Base-by-base conservation (phyloP, 768 basidiomycete genomes). In the Mycena crocata region DNA sequence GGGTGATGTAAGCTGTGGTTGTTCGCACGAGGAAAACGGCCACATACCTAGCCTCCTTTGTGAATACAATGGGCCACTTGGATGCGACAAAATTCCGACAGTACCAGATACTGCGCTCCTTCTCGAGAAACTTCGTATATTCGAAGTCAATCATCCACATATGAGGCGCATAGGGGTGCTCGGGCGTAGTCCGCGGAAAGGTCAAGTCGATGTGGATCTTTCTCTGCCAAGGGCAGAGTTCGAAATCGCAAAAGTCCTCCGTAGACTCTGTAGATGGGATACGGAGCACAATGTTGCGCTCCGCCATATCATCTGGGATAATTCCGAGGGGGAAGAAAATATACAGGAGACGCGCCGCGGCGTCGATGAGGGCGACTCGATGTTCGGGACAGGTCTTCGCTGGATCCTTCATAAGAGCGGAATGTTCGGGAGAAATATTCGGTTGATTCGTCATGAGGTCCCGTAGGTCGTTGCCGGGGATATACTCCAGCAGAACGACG, bases 91-190 rank as follows among this genome's bases (percentile, higher is more conserved):
- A n/a, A n/a, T n/a, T n/a, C n/a, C n/a, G n/a, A n/a, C n/a, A n/a
- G n/a, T n/a, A n/a, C n/a, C n/a, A n/a, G n/a, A n/a, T n/a, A n/a
- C n/a, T n/a, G n/a, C n/a, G n/a, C n/a, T n/a, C n/a, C n/a, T 37
- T 15, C 35, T 37, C 15, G 40, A 9, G 34, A 32, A 51, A 51
- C 10, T 12, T 34, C 31, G 21, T 31, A 5, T n/a, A 14, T 55
- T 55, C 54, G 24, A 55, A 37, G n/a, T 55, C 54, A 21, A 55
- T 55, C 13, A 55, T 55, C 8, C 5, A 39, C 37, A 28, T 21
- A 14, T 21, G 34, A 19, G 54, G 54, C 5, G 35, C 5, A 24
- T 55, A 55, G 6, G 14, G 8, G 23, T 55, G 54, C 21, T 9
- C 37, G 14, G 35, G n/a, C 5, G 21, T 12, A 3, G 14, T 3